Evolutionary conservation across 2,329 filamentous ascomycete species (phyloP), one percentile per base, ranked within the genome.

Genomic region (Ceratocystis colombiana): DNA sequence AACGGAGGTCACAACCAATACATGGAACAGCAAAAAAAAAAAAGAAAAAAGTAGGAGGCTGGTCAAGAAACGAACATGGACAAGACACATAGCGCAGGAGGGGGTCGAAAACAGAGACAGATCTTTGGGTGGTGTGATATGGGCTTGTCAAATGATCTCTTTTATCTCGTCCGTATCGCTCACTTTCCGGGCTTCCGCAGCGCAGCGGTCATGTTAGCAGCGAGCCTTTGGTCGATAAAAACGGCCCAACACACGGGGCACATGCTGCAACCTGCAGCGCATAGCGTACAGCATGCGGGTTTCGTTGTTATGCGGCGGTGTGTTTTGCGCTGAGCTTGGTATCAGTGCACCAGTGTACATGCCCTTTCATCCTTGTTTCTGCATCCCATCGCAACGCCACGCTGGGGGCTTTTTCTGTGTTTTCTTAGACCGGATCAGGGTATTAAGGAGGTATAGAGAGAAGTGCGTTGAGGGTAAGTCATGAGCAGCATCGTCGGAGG

Each of bases 21-120:
- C 20, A 53, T 25, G 10, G 25, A 46, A 50, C 46, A 66, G n/a
- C 61, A 61, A 45, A n/a, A 57, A 53, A 25, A 6, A 63, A 12
- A 15, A 30, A 5, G 33, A n/a, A 33, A 25, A 64, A 53, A 41
- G 8, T 15, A 37, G 25, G 41, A 33, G 61, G 41, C 22, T 63
- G 22, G 61, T 17, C 20, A 63, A 25, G 44, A 22, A 3, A 41
- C 10, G 46, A n/a, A 59, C n/a, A 33, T 15, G 7, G 55, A 12
- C 20, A 25, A n/a, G 33, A 37, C 10, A 30, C 28, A 48, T 33
- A 53, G 28, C 12, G 37, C 17, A 20, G 46, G n/a, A 22, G n/a
- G 22, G n/a, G n/a, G 44, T 17, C 7, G n/a, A 25, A 22, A 22
- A 48, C 15, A 48, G 20, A 37, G 28, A 46, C 2, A 22, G n/a